Base-by-base conservation (phyloP, 805 yeast species). In the Candida ponderosae region DNA sequence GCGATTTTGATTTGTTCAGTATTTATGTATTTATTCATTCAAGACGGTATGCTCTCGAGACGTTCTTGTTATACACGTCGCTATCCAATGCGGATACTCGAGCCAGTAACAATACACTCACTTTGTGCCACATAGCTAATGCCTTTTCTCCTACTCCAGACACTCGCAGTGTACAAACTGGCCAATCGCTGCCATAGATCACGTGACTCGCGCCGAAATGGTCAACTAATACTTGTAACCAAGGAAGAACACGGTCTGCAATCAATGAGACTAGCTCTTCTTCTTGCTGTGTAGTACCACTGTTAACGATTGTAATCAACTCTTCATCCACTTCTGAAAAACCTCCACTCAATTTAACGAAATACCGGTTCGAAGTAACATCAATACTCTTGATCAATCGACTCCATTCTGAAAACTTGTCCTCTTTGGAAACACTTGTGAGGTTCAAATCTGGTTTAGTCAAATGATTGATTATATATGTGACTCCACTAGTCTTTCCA, bases 171-270 rank as follows among this genome's bases (percentile, higher is more conserved):
- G 42, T 43, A 5, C 65, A 60, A 6, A 67, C 67, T 3, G 73
- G 73, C 71, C 71, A 67, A 42, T 67, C 69, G 40, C 68, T 63
- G 4, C 69, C 72, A 62, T 63, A 67, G 11, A 67, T 52, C 10
- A 63, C 44, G 9, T 53, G 43, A 4, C 55, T 50, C 5, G 40
- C 42, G 29, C 66, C 69, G 53, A 53, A 62, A n/a, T 29, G 14
- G 1, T 55, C 55, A 18, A 49, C 42, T 30, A 56, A 51, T 4
- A 52, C 50, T 26, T 53, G 34, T 21, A 62, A 44, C 62, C 66
- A 64, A 4, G 69, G 70, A 21, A 37, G 46, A 2, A 60, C 36
- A 6, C 36, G 33, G 10, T 42, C 44, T 5, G 44, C 48, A 17
- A 53, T 33, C 6, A 37, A 33, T 8, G 48, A 48, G 1, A 35